Conservation (phyloP, 2,329 filamentous ascomycete species). For the Zymoseptoria tritici region DNA sequence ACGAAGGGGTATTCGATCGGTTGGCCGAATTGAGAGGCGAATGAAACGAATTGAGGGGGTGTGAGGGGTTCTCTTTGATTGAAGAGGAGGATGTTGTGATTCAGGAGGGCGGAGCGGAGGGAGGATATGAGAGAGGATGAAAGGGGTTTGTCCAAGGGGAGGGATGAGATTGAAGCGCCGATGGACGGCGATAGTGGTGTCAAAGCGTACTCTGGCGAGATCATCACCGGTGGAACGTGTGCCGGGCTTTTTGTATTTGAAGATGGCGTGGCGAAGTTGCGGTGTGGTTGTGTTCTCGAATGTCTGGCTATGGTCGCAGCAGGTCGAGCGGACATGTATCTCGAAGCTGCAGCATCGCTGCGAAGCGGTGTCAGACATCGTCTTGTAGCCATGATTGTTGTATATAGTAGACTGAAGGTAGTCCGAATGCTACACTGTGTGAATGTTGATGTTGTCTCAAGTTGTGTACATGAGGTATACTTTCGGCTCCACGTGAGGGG, state of each 20-base stretch:
- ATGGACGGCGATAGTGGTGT: not conserved
- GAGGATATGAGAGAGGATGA: not conserved
- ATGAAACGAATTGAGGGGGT: conserved; percentile 61
- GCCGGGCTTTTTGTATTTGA: not conserved
- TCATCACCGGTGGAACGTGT: not conserved
- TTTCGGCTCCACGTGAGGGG: not conserved
- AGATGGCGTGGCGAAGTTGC: not conserved
- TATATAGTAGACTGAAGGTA: not conserved
- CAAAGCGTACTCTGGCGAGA: not conserved
- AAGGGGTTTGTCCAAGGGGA: not conserved
- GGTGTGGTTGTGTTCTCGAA: not conserved
- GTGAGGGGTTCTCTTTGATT: conserved; percentile 60
- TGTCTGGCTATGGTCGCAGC: not conserved
- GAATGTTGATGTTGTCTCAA: not conserved
- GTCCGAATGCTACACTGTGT: not conserved
- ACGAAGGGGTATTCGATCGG: conserved; percentile 39
- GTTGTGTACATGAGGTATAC: not conserved
- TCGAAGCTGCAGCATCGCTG: not conserved
- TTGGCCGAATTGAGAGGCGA: conserved; percentile 70
- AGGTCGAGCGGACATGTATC: not conserved
- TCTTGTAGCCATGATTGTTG: not conserved
- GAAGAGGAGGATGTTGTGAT: conserved; percentile 71
- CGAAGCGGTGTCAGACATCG: not conserved
- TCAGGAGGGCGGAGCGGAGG: conserved; percentile 61
- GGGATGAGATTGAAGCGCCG: not conserved